phyloP scores from a whole-genome alignment of 2,329 filamentous ascomycete genomes.

The Pyrenophora seminiperda region DNA sequence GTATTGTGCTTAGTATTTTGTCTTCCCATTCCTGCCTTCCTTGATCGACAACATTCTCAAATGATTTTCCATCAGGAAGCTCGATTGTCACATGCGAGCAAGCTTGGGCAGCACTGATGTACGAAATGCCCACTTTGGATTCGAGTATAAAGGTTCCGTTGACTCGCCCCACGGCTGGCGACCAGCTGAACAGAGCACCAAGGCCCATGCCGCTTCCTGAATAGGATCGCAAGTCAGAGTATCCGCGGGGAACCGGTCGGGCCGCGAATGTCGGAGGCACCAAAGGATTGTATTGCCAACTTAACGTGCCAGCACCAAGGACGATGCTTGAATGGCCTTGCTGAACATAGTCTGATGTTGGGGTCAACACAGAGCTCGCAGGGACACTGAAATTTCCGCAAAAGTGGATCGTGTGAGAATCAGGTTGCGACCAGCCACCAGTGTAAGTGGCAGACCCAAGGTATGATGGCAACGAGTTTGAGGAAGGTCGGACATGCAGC shows the following conservation, averaged over 20 bases:
- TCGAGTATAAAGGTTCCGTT: slow-evolving; percentile 39
- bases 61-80: slow-evolving; percentile 56
- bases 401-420: slow-evolving; percentile 7
- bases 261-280: not conserved
- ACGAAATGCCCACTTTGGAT: slow-evolving; percentile 57
- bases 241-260: not conserved
- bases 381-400: slow-evolving; percentile 9
- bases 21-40: slow-evolving; percentile 48
- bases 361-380: not conserved
- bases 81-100: slow-evolving; percentile 69
- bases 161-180: slow-evolving; percentile 23
- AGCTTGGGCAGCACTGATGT: slow-evolving; percentile 56
- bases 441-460: slow-evolving; percentile 8
- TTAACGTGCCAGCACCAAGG: slow-evolving; percentile 4
- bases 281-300: slow-evolving; percentile 7
- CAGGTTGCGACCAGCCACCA: slow-evolving; percentile 7
- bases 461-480: slow-evolving; percentile 1
- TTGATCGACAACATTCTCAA: slow-evolving; percentile 44
- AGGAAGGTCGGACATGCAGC: slow-evolving; percentile 1
- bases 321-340: not conserved
- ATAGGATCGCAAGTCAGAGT: slow-evolving; percentile 4
- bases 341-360: slow-evolving; percentile 7
- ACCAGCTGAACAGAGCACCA: slow-evolving; percentile 55
- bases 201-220: slow-evolving; percentile 44
- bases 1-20: slow-evolving; percentile 61